phyloP scores from a whole-genome alignment of 2,329 filamentous ascomycete genomes.

The Diaporthe citriasiana region DNA sequence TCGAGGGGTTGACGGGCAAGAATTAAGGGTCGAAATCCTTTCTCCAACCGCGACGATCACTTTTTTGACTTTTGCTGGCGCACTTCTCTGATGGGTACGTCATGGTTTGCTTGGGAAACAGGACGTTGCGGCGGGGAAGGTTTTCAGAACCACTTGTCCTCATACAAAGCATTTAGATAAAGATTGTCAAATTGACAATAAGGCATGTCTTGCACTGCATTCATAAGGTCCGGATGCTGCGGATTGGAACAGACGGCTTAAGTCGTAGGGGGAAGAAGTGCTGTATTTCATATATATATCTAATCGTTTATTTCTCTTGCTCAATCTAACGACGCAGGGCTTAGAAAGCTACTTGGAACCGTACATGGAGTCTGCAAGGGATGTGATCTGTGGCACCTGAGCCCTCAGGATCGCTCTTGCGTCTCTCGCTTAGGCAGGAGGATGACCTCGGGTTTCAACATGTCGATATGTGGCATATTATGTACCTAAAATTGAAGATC shows the following conservation, averaged over 20 bases:
- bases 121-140: slow-evolving; percentile 7
- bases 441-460: slow-evolving; percentile 2
- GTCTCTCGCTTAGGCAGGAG: slow-evolving; percentile 18
- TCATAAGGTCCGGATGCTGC: not conserved
- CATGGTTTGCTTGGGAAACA: not conserved
- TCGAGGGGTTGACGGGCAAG: slow-evolving; percentile 1
- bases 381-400: slow-evolving; percentile 32
- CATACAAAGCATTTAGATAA: not conserved
- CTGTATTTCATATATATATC: too few relatives aligned
- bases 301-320: not conserved
- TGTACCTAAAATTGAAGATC: slow-evolving; percentile 18
- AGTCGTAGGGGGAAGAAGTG: not conserved
- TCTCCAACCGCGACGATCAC: slow-evolving; percentile 36
- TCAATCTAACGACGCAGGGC: not conserved
- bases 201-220: not conserved
- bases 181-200: not conserved
- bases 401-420: not conserved
- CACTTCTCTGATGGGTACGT: not conserved
- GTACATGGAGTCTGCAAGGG: slow-evolving; percentile 15
- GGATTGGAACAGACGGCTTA: not conserved
- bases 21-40: slow-evolving; percentile 15
- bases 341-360: not conserved
- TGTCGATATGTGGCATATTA: slow-evolving; percentile 23
- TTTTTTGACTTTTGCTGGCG: slow-evolving; percentile 29
- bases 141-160: not conserved